phyloP scores from a whole-genome alignment of 768 basidiomycete species.

The Saitozyma podzolica region DNA sequence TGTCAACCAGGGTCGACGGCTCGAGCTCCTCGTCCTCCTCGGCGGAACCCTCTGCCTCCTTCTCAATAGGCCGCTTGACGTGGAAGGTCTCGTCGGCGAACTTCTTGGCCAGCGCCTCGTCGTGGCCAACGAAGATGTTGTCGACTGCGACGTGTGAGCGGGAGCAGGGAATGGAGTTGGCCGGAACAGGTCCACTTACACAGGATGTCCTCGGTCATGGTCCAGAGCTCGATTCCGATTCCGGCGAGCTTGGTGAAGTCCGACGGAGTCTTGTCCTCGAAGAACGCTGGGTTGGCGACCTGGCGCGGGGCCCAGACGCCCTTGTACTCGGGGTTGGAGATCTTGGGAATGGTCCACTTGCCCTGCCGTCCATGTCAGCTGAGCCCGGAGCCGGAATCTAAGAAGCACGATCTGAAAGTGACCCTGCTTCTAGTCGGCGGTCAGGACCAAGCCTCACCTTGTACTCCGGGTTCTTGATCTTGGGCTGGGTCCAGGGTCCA shows the following conservation, averaged over 20 bases:
- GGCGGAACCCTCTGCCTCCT: conserved; percentile 60
- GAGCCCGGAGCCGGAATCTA: no score
- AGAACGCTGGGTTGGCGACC: conserved; percentile 88
- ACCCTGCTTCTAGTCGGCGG: no score
- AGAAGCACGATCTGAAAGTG: no score
- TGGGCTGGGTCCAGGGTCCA: conserved; percentile 89
- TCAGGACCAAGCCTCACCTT: conserved; percentile 57
- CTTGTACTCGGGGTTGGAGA: conserved; percentile 97
- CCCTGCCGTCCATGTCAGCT: conserved; percentile 57
- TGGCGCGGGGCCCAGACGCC: conserved; percentile 88
- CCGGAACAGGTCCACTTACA: conserved; percentile 50
- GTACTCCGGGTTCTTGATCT: conserved; percentile 88
- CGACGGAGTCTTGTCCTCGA: conserved; percentile 79
- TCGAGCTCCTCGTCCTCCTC: conserved; percentile 57
- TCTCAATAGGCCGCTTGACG: conserved; percentile 82
- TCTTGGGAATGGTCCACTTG: conserved; percentile 92
- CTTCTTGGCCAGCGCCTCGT: conserved; percentile 75
- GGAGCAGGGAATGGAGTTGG: conserved; percentile 55
- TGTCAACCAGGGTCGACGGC: conserved; percentile 71
- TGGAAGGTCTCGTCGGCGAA: conserved; percentile 87
- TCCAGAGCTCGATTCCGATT: conserved; percentile 98
- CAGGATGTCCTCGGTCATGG: conserved; percentile 71
- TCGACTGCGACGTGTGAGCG: conserved; percentile 34
- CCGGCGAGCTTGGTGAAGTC: conserved; percentile 89
- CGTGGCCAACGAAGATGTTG: conserved; percentile 85